Base-by-base conservation (phyloP, 257 asterid genomes). In the Petunia secreta region DNA sequence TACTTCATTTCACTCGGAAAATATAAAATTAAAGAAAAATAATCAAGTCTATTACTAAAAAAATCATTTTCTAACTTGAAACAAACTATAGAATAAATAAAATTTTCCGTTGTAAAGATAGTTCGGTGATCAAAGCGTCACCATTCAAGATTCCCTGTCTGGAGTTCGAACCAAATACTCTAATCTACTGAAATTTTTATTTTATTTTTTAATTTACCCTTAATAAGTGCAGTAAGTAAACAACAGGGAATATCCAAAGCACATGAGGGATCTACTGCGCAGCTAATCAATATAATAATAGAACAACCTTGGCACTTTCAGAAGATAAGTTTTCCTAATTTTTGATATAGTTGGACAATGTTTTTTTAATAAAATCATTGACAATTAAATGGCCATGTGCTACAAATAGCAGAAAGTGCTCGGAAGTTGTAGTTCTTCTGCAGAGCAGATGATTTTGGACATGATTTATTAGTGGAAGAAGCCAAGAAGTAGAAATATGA, bases 391-490 rank as follows among this genome's bases (percentile, higher is more conserved):
- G 25, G 5, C 78, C 78, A 73, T 73, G 78, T 73, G 78, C 48
- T 34, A 8, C 40, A 71, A 71, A 71, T 71, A 48, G 44, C 3
- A 48, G 77, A 73, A 73, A 73, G 48, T 50, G 62, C 78, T 40
- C 34, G 52, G 78, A 73, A 73, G 36, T 73, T 73, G 62, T 73
- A 10, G n/a, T 25, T 69, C 0, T 69, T 69, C 43, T 69, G 6
- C 25, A 69, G 0, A 73, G 3, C 50, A 50, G 60, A 34, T 73
- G 78, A 50, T 73, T 73, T 50, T 50, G 78, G 78, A 34, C 78
- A 50, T 36, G 10, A 50, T 50, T 73, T 34, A 48, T 34, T 73
- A 34, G 43, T 34, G 10, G 77, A 73, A 73, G 39, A 73, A 13
- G 34, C 25, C 62, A 50, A 50, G 78, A 71, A 11, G 46, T 34